Percentiles rank a stretch among this genome's conserved stretches.
Evolutionary conservation across 352 stramenopile species (phyloP).

Genomic region (Globisporangium camurandrum): DNA sequence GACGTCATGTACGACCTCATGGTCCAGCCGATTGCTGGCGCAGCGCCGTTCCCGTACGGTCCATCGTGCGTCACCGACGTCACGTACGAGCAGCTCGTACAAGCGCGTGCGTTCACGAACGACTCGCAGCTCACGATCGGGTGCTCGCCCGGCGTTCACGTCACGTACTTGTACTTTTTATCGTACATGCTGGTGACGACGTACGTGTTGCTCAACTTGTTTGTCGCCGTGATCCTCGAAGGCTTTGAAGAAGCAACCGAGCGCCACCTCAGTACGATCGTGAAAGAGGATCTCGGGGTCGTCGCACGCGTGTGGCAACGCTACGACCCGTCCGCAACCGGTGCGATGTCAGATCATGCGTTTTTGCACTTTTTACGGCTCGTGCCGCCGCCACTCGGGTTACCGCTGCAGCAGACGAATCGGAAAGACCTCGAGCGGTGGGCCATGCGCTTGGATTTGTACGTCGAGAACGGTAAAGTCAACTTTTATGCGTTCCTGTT

Average conservation of each 20-base stretch:
- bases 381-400: constrained; percentile 29
- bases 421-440: constrained; percentile 26
- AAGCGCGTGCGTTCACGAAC: constrained; percentile 15
- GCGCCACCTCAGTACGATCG: constrained; percentile 25
- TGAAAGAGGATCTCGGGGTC: constrained; percentile 26
- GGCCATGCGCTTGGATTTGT: constrained; percentile 22
- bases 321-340: constrained; percentile 23
- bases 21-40: constrained; percentile 21
- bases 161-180: constrained; percentile 63
- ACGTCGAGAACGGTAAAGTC: constrained; percentile 21
- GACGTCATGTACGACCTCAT: constrained; percentile 75
- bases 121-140: constrained; percentile 30
- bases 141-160: constrained; percentile 22
- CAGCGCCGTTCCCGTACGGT: constrained; percentile 19
- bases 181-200: constrained; percentile 53
- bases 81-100: constrained; percentile 20
- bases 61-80: constrained; percentile 30
- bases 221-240: constrained; percentile 78
- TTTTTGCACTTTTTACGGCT: constrained; percentile 32
- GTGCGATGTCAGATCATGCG: constrained; percentile 27
- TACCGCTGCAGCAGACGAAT: constrained; percentile 15
- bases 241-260: constrained; percentile 56
- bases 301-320: constrained; percentile 26
- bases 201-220: constrained; percentile 74
- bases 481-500: constrained; percentile 32